Evolutionary conservation across 208 protist genomes (phyloP), one percentile per base, ranked within the genome.

Genomic region (Phytomonas francai): DNA sequence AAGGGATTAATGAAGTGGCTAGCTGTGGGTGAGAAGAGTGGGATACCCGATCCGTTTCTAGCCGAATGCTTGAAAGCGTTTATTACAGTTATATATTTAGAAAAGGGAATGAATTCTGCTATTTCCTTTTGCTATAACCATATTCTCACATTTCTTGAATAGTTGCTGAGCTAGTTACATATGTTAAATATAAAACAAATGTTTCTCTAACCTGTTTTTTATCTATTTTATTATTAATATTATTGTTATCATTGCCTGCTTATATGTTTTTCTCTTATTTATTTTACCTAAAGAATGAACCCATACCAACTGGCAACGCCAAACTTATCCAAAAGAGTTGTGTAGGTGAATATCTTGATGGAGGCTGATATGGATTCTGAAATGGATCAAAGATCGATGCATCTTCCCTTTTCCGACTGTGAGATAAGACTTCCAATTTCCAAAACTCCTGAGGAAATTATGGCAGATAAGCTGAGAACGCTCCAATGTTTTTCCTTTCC

Each of bases 11-110:
- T 85, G 32, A 65, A 70, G 14, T 93, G 87, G 86, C 65, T 93
- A 0, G 70, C 85, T 25, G 51, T 72, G 22, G 70, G 74, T 67
- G 78, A 74, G 9, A 36, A 45, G 39, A 76, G 77, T 31, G 59
- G 76, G 27, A 73, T 90, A 45, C 91, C 91, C 2, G 88, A 94
- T 33, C 80, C 83, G 22, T 89, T 87, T 72, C 83, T 67, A 28
- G 88, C 88, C 3, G 73, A 68, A 9, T 91, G 79, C 70, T 84
- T 94, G 6, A 91, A 90, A 69, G 78, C 91, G 27, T 60, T 94
- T 64, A 63, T 89, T 27, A 85, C 79, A 9, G 82, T 81, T 59
- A 83, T 96, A 30, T 78, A 83, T 64, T 65, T 96, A 33, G 87
- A 93, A 66, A 68, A 84, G 32, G 83, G 85, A 34, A 71, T 83